phyloP scores from a whole-genome alignment of 768 basidiomycete species.

The Boletus subparvulus region DNA sequence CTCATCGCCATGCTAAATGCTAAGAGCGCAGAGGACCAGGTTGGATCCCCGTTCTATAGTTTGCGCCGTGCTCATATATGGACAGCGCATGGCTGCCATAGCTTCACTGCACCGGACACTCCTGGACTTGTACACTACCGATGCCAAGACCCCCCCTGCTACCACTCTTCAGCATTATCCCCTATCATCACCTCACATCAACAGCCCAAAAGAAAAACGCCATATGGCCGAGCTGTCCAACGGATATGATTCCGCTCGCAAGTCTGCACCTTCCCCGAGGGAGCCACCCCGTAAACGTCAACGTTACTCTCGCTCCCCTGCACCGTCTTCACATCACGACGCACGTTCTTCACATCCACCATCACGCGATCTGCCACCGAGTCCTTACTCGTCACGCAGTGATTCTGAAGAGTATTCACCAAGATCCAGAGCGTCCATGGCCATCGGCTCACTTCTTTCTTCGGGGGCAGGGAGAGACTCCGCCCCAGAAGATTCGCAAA shows the following conservation, averaged over 20 bases:
- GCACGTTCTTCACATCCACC: constrained; percentile 32
- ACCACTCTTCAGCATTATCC: constrained; percentile 32
- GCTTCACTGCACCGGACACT: constrained; percentile 70
- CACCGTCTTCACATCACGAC: constrained; percentile 38
- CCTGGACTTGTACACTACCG: constrained; percentile 52
- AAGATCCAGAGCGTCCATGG: constrained; percentile 72
- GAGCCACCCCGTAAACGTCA: constrained; percentile 55
- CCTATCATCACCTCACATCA: constrained; percentile 38
- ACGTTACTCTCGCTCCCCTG: constrained; percentile 60
- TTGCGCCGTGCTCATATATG: constrained; percentile 4
- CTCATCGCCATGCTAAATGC: constrained; percentile 88
- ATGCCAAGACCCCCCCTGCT: constrained; percentile 32
- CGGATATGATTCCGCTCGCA: constrained; percentile 16
- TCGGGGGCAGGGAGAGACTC: constrained; percentile 37
- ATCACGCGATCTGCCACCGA: constrained; percentile 61
- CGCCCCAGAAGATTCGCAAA: constrained; percentile 27
- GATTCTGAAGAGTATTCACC: constrained; percentile 71
- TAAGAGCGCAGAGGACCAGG: constrained; percentile 93
- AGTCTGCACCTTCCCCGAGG: constrained; percentile 14
- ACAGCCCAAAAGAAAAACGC: constrained; percentile 21
- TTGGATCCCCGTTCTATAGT: constrained; percentile 34
- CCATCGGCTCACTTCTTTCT: constrained; percentile 73
- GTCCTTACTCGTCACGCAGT: constrained; percentile 70
- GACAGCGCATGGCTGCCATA: constrained; percentile 68
- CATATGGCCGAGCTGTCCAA: constrained; percentile 15